phyloP scores from a whole-genome alignment of 305 asterid genomes.

The Rubia occidens region DNA sequence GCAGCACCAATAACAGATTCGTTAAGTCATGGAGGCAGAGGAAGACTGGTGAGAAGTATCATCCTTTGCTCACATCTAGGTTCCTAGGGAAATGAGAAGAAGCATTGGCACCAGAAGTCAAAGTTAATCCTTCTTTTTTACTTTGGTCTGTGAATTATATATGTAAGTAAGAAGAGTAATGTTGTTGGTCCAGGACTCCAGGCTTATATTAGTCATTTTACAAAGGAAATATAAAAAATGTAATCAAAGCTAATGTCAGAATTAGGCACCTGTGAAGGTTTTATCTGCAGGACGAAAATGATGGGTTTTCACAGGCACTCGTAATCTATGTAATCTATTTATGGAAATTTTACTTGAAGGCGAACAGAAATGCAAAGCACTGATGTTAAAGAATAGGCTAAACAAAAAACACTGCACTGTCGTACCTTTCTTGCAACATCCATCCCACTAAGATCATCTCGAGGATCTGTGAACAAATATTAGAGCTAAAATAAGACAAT shows the following conservation, averaged over 20 bases:
- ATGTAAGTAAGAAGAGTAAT: not conserved
- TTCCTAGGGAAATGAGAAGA: not conserved
- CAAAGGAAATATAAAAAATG: not conserved
- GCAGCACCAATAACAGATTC: not conserved
- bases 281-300: not conserved
- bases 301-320: not conserved
- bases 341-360: not conserved
- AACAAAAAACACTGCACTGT: not conserved
- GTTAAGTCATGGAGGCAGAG: not conserved
- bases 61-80: not conserved
- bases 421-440: slow-evolving; percentile 94
- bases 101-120: not conserved
- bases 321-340: not conserved
- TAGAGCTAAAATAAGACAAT: slow-evolving; percentile 22
- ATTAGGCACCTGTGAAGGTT: not conserved
- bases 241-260: not conserved
- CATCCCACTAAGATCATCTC: slow-evolving; percentile 94
- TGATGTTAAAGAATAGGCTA: not conserved
- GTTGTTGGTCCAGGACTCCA: not conserved
- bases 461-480: slow-evolving; percentile 58
- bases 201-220: not conserved
- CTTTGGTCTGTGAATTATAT: not conserved
- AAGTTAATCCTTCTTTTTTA: not conserved
- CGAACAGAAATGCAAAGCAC: not conserved
- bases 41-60: not conserved